phyloP scores from a whole-genome alignment of 805 yeast genomes.

The Teunomyces tritomae region DNA sequence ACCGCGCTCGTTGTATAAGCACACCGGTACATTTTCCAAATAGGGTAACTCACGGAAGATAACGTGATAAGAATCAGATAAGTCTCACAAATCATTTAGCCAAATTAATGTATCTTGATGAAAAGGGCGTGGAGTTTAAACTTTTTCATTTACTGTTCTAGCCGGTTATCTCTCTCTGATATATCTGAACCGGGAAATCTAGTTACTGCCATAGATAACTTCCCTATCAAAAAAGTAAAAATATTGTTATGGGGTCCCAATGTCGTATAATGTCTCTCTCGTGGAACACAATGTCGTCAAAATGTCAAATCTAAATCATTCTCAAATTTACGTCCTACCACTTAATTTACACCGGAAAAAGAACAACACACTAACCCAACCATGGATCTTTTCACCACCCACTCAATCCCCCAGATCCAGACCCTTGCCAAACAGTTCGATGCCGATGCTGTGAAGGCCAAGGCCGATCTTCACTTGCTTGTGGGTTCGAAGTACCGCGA shows the following conservation, averaged over 20 bases:
- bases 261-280: too few species aligned
- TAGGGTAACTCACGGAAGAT: neutral
- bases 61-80: neutral
- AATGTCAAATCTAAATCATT: neutral
- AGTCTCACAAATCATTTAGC: too few species aligned
- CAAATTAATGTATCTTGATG: too few species aligned
- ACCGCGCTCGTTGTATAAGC: slow-evolving; percentile 27
- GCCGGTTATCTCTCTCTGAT: too few species aligned
- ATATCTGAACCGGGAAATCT: too few species aligned
- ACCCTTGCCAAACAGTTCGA: slow-evolving; percentile 27
- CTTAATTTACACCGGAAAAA: slow-evolving; percentile 1
- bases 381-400: slow-evolving; percentile 29
- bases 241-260: too few species aligned
- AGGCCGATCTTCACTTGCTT: slow-evolving; percentile 31
- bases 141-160: too few species aligned
- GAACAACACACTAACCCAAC: neutral
- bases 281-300: too few species aligned
- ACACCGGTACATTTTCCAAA: neutral
- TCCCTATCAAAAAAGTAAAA: too few species aligned
- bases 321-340: slow-evolving; percentile 1
- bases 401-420: slow-evolving; percentile 29
- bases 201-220: too few species aligned
- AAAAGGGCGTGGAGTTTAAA: too few species aligned
- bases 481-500: slow-evolving; percentile 43
- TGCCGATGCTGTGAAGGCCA: slow-evolving; percentile 24